A percentile compares a stretch with the other conserved stretches of the same genome.
phyloP scores from a whole-genome alignment of 2,329 filamentous ascomycete species.

The Colletotrichum tofieldiae region DNA sequence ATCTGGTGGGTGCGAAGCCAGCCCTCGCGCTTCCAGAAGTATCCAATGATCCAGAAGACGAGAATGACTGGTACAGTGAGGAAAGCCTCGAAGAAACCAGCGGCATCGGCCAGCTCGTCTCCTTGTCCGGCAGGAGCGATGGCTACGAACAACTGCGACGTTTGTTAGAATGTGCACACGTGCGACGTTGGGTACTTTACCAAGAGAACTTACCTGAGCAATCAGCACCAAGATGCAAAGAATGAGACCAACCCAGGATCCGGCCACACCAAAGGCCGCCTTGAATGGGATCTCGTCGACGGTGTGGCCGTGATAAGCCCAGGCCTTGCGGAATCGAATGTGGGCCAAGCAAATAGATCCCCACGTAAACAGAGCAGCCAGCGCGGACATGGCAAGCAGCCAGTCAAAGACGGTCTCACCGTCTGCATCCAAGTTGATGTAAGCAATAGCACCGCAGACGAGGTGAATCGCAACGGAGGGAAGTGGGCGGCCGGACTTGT shows the following conservation, averaged over 20 bases:
- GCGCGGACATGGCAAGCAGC: slow-evolving; percentile 76
- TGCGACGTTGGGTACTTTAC: background rate
- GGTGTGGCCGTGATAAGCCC: slow-evolving; percentile 73
- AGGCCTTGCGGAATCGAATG: slow-evolving; percentile 78
- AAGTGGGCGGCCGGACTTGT: slow-evolving; percentile 70
- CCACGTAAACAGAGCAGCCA: slow-evolving; percentile 79
- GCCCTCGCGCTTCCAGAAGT: slow-evolving; percentile 42
- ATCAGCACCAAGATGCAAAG: slow-evolving; percentile 71
- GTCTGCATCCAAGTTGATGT: slow-evolving; percentile 60
- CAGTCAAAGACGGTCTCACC: slow-evolving; percentile 73
- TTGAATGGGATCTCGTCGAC: slow-evolving; percentile 78
- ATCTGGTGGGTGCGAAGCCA: slow-evolving; percentile 44
- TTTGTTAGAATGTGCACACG: too few species aligned
- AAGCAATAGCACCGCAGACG: slow-evolving; percentile 66
- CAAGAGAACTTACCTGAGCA: slow-evolving; percentile 60
- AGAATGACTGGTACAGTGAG: slow-evolving; percentile 42
- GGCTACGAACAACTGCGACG: slow-evolving; percentile 60
- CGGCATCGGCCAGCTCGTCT: slow-evolving; percentile 27
- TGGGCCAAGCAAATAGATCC: slow-evolving; percentile 78
- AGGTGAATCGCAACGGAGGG: slow-evolving; percentile 64
- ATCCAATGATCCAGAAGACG: slow-evolving; percentile 41
- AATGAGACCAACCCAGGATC: slow-evolving; percentile 75
- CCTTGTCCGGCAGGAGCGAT: slow-evolving; percentile 51
- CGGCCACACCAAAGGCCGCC: slow-evolving; percentile 72
- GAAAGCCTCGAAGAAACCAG: slow-evolving; percentile 43